These are phyloP conservation scores for Fistulinella prunicolor DNA, from an alignment of 768 basidiomycete species.

Conservation along the genomic window DNA sequence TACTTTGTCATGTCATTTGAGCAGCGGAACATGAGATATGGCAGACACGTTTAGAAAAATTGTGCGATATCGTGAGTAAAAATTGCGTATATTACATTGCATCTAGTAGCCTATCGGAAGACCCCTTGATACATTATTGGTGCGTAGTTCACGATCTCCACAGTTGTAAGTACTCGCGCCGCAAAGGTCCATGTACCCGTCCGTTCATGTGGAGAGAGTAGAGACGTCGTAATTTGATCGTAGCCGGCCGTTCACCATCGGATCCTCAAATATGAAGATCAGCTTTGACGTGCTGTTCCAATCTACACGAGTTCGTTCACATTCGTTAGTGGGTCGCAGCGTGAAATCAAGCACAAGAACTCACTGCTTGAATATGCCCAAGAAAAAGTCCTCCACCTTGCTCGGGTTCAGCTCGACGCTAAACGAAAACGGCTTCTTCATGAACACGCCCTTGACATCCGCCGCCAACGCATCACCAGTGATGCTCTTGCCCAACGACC, in stretches of 20 bases:
- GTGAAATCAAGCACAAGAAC: background rate
- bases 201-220: no score
- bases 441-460: background rate
- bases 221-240: no score
- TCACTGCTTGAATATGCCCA: background rate
- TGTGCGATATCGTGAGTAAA: conserved; percentile 37
- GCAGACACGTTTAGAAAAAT: conserved; percentile 39
- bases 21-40: conserved; percentile 46
- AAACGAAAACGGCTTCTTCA: background rate
- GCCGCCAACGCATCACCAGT: background rate
- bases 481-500: conserved; percentile 2
- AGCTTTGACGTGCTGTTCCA: background rate
- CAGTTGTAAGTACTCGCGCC: no score
- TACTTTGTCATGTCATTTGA: no score
- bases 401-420: background rate
- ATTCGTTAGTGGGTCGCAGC: background rate
- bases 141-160: no score
- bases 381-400: background rate
- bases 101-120: no score
- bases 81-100: no score
- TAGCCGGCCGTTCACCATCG: no score
- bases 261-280: background rate
- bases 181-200: no score
- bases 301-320: background rate
- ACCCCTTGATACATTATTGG: no score